A percentile compares a stretch with the other conserved stretches of the same genome.
Evolutionary conservation across 345 rosid genomes (phyloP).

Genomic region (Arabis hirsuta): DNA sequence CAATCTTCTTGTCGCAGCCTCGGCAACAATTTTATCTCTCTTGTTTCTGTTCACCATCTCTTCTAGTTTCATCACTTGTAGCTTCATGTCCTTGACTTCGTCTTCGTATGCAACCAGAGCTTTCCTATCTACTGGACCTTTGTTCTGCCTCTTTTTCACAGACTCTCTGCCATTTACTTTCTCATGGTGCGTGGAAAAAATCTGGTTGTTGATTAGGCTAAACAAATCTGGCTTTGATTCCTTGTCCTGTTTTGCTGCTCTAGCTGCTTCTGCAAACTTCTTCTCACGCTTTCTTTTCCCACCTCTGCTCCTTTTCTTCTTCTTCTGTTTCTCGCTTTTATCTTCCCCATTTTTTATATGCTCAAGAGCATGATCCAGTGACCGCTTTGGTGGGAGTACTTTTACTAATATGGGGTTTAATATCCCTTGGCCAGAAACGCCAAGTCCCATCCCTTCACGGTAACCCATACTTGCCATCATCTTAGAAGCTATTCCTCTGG

Average conservation of each 20-base stretch:
- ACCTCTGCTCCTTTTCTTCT: slow-evolving; percentile 79
- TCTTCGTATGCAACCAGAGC: slow-evolving; percentile 73
- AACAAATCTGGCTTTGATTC: slow-evolving; percentile 77
- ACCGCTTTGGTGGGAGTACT: slow-evolving; percentile 83
- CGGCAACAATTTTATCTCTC: slow-evolving; percentile 76
- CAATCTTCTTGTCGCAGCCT: slow-evolving; percentile 77
- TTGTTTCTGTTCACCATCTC: slow-evolving; percentile 80
- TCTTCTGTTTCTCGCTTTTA: slow-evolving; percentile 49
- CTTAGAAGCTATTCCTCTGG: slow-evolving; percentile 92
- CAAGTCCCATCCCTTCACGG: slow-evolving; percentile 94
- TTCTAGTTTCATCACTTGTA: slow-evolving; percentile 66
- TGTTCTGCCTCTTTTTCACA: slow-evolving; percentile 50
- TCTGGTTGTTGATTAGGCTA: slow-evolving; percentile 73
- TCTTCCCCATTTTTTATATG: slow-evolving; percentile 49
- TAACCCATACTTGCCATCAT: slow-evolving; percentile 98
- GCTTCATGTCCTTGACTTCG: slow-evolving; percentile 69
- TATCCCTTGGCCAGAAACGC: slow-evolving; percentile 85
- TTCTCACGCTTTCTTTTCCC: slow-evolving; percentile 86
- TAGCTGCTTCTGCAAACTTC: slow-evolving; percentile 78
- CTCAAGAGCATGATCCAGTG: slow-evolving; percentile 75
- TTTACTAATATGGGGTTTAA: slow-evolving; percentile 77
- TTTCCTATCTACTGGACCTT: slow-evolving; percentile 64
- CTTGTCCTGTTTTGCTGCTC: slow-evolving; percentile 62
- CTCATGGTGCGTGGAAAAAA: slow-evolving; percentile 46
- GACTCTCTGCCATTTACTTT: slow-evolving; percentile 45